Base-by-base conservation (phyloP, 768 basidiomycete genomes). In the Kwoniella botswanensis region DNA sequence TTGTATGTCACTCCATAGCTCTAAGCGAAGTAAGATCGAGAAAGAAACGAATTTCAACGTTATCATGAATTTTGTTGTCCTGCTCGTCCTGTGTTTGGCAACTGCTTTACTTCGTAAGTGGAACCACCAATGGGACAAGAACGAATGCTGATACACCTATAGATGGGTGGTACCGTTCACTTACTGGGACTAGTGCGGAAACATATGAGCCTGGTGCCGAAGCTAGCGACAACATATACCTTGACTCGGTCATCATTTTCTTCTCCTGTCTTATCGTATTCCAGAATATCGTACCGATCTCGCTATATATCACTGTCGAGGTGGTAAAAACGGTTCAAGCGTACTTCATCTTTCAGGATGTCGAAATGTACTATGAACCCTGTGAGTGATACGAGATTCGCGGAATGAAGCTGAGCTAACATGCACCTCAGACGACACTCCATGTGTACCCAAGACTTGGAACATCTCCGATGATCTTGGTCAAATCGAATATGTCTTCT, bases 271-370 rank as follows among this genome's bases (percentile, higher is more conserved):
- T 99, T 52, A 93, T 98, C 81, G 92, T 93, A 2, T 98, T 98
- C 86, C 95, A 98, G 85, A 98, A 98, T 84, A 95, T 97, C 81
- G 91, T 98, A 15, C 95, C 95, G 24, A 91, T 97, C 68, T 94
- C 94, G 3, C 88, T 98, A 24, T 96, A 96, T 86, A 97, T 98
- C 81, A 95, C 95, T 59, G 94, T 97, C 80, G 95, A 98, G 85
- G 92, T 97, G 74, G 94, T 97, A 86, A 97, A 97, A 86, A 97
- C 95, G 73, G 93, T 96, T 67, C 95, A 97, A 82, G 95, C 95
- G 2, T 96, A 89, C 85, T 96, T 97, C 86, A 98, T 97, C 80
- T 92, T 91, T 9, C 93, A 96, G 82, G 95, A 98, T 80, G 78
- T 94, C 74, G 95, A 98, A 83, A 95, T 98, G 93, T 97, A 93